phyloP scores from a whole-genome alignment of 345 rosid species.

The Lenwebbia sp. region DNA sequence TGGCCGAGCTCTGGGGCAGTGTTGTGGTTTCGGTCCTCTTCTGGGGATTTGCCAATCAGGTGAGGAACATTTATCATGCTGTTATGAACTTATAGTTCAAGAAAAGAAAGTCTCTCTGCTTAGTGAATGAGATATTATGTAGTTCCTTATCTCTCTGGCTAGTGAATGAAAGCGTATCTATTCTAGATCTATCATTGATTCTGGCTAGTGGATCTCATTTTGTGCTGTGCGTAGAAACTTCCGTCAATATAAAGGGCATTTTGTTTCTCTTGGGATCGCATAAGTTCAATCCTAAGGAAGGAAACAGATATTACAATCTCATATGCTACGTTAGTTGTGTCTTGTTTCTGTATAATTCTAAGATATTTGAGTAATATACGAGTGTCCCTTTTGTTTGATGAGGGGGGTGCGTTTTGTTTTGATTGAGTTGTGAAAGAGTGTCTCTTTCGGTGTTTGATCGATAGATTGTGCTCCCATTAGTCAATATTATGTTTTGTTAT shows the following conservation, averaged over 20 bases:
- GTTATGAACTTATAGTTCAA: background rate
- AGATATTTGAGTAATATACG: background rate
- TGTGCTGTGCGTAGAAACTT: background rate
- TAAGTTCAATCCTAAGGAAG: background rate
- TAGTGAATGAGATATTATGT: background rate
- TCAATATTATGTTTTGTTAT: background rate
- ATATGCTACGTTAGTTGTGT: background rate
- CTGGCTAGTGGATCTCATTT: background rate
- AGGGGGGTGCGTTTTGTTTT: background rate
- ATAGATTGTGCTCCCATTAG: background rate
- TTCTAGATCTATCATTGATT: background rate
- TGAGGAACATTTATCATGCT: background rate
- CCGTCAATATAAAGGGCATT: background rate
- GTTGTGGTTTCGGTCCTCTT: constrained; percentile 92
- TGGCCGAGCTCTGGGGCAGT: constrained; percentile 99
- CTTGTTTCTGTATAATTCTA: background rate
- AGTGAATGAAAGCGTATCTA: background rate
- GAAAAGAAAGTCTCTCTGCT: background rate
- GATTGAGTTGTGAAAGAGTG: background rate
- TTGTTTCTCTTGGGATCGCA: background rate
- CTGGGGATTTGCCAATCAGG: constrained; percentile 99
- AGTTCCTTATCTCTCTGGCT: background rate
- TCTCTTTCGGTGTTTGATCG: background rate
- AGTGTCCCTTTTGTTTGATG: background rate
- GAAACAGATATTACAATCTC: background rate